Percentiles rank a stretch among this genome's conserved stretches.
phyloP scores from a whole-genome alignment of 495 filamentous ascomycete genomes.

The Corynascus novoguineensis region DNA sequence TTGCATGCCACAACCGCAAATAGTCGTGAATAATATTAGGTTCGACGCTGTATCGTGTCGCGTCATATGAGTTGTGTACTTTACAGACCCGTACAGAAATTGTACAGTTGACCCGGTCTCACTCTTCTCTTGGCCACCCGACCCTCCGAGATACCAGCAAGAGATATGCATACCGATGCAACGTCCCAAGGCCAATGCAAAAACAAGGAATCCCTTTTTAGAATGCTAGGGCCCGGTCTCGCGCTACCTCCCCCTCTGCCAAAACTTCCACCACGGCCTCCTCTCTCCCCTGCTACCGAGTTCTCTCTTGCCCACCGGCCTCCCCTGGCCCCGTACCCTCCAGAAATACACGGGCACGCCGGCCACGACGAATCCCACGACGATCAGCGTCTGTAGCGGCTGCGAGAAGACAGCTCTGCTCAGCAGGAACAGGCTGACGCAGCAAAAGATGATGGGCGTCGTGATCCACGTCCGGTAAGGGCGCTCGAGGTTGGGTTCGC shows the following conservation, averaged over 20 bases:
- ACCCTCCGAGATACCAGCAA: not conserved
- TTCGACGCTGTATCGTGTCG: constrained; percentile 7
- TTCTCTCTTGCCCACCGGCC: constrained; percentile 38
- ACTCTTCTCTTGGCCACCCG: not conserved
- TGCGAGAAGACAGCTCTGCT: constrained; percentile 81
- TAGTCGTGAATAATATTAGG: constrained; percentile 1
- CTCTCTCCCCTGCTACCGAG: constrained; percentile 13
- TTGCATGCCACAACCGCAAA: not conserved
- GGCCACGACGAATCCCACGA: constrained; percentile 73
- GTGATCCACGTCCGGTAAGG: constrained; percentile 95
- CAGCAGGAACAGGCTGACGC: constrained; percentile 88
- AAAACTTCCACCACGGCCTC: constrained; percentile 42
- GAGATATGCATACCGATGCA: not conserved
- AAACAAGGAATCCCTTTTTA: not conserved
- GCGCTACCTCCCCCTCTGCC: constrained; percentile 32
- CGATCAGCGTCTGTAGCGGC: constrained; percentile 82
- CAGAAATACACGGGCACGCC: constrained; percentile 87
- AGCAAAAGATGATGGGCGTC: constrained; percentile 97
- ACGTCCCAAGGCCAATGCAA: constrained; percentile 5
- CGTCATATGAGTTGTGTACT: not conserved
- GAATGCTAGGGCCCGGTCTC: not conserved
- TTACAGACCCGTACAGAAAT: not conserved
- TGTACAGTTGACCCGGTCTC: not conserved
- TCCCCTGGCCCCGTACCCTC: constrained; percentile 47
- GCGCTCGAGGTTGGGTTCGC: constrained; percentile 78